Evolutionary conservation across 2,329 filamentous ascomycete species (phyloP), one percentile per base, ranked within the genome.

Genomic region (Colletotrichum cereale): DNA sequence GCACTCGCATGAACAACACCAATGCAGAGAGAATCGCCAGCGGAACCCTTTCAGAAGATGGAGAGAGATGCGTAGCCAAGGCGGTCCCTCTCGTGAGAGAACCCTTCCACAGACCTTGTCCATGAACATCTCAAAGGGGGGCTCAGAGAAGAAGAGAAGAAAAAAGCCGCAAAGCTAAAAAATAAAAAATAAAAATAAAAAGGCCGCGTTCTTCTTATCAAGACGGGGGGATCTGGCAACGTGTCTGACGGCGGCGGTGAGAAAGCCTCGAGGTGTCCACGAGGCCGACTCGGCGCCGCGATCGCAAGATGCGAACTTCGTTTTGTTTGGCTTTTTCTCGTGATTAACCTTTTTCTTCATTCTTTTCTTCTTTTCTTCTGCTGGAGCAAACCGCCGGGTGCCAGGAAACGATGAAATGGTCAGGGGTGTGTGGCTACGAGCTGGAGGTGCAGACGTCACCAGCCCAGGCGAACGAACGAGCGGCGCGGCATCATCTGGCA

Each of bases 1-100:
- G 34, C 40, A 63, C 24, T 38, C 44, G 68, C 68, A 71, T 71
- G 16, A 71, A 68, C 58, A 71, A 68, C 56, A 26, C 58, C 68
- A 71, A 64, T 56, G 68, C 65, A 58, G 14, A 34, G n/a, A 71
- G 47, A 40, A 56, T 47, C 34, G 26, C 26, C 57, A 24, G 18
- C 26, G 26, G 53, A 57, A 44, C 44, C 36, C 58, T 21, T 56
- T 55, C 58, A 52, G 53, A 58, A 38, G 24, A 24, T 47, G 42
- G 57, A 47, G 21, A 11, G 10, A 24, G 21, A 24, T n/a, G 24
- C 44, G 44, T 24, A 24, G 11, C 44, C n/a, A 47, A 12, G 44
- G n/a, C 44, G 3, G 44, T 47, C n/a, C 21, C n/a, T 12, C 11
- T 24, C 21, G 3, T 47, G 21, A 44, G 8, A n/a, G 21, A n/a